Evolutionary conservation across 176 grass and related monocot species (phyloP).

Genomic region (Tillandsia leiboldiana): DNA sequence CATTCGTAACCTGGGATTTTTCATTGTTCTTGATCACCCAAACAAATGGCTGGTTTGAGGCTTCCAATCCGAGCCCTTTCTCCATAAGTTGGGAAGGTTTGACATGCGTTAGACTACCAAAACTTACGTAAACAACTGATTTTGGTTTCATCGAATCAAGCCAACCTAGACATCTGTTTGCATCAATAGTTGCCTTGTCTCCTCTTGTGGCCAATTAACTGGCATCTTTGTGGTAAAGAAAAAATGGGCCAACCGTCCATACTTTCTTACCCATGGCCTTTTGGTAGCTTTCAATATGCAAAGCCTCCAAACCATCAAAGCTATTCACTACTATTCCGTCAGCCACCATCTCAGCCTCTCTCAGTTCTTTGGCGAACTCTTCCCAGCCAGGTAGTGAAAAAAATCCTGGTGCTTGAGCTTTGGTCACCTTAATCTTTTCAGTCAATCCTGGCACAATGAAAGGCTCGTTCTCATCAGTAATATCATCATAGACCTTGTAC

Average conservation of each 20-base stretch:
- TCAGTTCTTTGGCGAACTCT: slow-evolving; percentile 11
- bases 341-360: slow-evolving; percentile 34
- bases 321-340: slow-evolving; percentile 45
- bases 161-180: slow-evolving; percentile 14
- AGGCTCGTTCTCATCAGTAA: slow-evolving; percentile 21
- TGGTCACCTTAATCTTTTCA: slow-evolving; percentile 7
- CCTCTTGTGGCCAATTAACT: slow-evolving; percentile 23
- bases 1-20: background rate
- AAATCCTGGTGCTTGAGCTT: slow-evolving; percentile 28
- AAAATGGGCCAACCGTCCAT: slow-evolving; percentile 44
- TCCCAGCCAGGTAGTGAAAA: slow-evolving; percentile 32
- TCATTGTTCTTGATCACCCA: slow-evolving; percentile 17
- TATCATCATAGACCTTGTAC: slow-evolving; percentile 2
- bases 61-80: slow-evolving; percentile 38
- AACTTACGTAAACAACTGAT: slow-evolving; percentile 49
- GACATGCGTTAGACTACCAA: slow-evolving; percentile 14
- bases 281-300: slow-evolving; percentile 28
- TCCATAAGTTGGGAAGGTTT: slow-evolving; percentile 25
- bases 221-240: slow-evolving; percentile 16
- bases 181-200: slow-evolving; percentile 17
- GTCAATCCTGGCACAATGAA: slow-evolving; percentile 34
- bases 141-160: slow-evolving; percentile 21
- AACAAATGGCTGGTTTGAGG: slow-evolving; percentile 26
- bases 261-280: slow-evolving; percentile 26
- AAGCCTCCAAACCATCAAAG: slow-evolving; percentile 27